Percentiles rank a stretch among this genome's conserved stretches.
phyloP scores from a whole-genome alignment of 352 stramenopile species.

The Thraustochytrium striatum region DNA sequence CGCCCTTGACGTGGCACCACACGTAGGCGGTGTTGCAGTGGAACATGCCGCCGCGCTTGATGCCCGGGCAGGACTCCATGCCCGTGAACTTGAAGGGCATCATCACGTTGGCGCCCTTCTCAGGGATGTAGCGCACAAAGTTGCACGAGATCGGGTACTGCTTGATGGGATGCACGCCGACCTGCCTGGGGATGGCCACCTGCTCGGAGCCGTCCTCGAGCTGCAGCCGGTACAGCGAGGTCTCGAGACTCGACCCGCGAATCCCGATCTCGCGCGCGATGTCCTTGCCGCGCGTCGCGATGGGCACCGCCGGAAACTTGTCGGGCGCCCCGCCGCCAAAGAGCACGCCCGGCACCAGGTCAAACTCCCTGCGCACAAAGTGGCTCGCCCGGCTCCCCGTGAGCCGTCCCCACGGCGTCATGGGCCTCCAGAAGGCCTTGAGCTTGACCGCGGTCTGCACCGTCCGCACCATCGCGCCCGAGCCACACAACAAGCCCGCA shows the following conservation, averaged over 20 bases:
- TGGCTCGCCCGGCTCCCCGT: not conserved
- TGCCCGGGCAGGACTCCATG: slow-evolving; percentile 1
- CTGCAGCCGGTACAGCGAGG: slow-evolving; percentile 9
- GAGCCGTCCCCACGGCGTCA: not conserved
- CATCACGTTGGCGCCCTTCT: not conserved
- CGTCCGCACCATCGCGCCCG: not conserved
- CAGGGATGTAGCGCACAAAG: slow-evolving; percentile 36
- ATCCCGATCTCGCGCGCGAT: not conserved
- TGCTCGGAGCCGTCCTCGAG: slow-evolving; percentile 19
- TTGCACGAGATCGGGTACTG: not conserved
- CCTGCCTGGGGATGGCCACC: not conserved
- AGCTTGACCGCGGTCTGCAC: not conserved
- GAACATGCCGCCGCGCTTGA: slow-evolving; percentile 22
- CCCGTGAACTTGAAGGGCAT: slow-evolving; percentile 34
- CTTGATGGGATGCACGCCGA: not conserved
- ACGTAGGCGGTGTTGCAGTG: not conserved
- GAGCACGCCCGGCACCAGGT: slow-evolving; percentile 14
- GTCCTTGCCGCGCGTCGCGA: slow-evolving; percentile 2
- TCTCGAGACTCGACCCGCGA: slow-evolving; percentile 2
- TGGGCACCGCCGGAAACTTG: not conserved
- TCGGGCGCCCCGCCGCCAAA: not conserved
- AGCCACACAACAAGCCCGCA: no score
- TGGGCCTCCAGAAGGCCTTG: not conserved
- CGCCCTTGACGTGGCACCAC: slow-evolving; percentile 2
- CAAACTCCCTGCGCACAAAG: not conserved